These are phyloP conservation scores for Candida coleopterorum DNA, from an alignment of 805 yeast species.

Conservation along the genomic window DNA sequence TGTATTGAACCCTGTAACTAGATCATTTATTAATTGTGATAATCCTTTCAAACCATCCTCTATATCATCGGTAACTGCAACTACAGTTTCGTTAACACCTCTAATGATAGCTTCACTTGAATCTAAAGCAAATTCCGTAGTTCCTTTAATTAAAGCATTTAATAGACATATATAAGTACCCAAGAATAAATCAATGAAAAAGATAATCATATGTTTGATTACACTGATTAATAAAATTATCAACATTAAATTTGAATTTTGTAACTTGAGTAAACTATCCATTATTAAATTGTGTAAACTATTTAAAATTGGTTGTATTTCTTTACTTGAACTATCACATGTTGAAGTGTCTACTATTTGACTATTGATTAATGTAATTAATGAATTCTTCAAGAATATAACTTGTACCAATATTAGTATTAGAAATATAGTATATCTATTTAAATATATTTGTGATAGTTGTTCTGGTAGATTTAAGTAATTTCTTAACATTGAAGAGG, in stretches of 20 bases:
- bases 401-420: slow-evolving; percentile 58
- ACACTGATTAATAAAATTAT: slow-evolving; percentile 46
- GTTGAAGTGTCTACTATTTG: slow-evolving; percentile 27
- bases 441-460: slow-evolving; percentile 62
- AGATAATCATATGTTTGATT: slow-evolving; percentile 54
- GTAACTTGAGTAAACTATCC: slow-evolving; percentile 43
- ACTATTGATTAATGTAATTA: slow-evolving; percentile 28
- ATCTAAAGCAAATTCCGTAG: slow-evolving; percentile 67
- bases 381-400: slow-evolving; percentile 47
- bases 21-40: slow-evolving; percentile 50
- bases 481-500: slow-evolving; percentile 7
- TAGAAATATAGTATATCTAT: slow-evolving; percentile 55
- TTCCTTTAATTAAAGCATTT: slow-evolving; percentile 67
- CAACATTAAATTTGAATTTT: slow-evolving; percentile 36
- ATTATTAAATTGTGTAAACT: slow-evolving; percentile 18
- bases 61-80: slow-evolving; percentile 51
- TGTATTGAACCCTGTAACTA: slow-evolving; percentile 27
- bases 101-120: slow-evolving; percentile 60
- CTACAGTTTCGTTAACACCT: slow-evolving; percentile 58
- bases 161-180: slow-evolving; percentile 88
- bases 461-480: slow-evolving; percentile 46
- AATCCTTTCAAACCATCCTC: slow-evolving; percentile 64
- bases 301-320: slow-evolving; percentile 7
- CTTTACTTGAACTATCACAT: slow-evolving; percentile 8
- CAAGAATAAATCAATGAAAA: slow-evolving; percentile 64